Conservation (phyloP, 2,329 filamentous ascomycete genomes). For the Tolypocladium inflatum region DNA sequence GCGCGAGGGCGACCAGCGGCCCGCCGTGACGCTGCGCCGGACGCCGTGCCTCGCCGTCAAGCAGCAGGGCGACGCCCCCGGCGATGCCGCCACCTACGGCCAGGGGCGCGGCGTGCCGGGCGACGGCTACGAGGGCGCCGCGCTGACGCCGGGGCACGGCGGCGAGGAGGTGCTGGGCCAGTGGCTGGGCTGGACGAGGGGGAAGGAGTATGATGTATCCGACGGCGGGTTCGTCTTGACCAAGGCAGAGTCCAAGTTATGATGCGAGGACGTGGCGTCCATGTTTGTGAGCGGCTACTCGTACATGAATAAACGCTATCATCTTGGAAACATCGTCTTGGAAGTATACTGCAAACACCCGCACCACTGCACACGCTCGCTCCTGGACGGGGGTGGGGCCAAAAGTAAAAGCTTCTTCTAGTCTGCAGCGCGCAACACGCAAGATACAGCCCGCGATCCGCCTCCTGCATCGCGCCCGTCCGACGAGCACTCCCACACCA, state of each 20-base stretch:
- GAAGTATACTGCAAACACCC: not conserved
- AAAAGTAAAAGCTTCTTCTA: not conserved
- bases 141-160: constrained; percentile 57
- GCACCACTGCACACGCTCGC: not conserved
- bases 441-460: not conserved
- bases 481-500: not conserved
- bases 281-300: not conserved
- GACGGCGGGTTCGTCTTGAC: constrained; percentile 51
- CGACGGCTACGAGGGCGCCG: constrained; percentile 52
- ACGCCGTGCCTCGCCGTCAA: constrained; percentile 61
- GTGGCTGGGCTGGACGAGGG: constrained; percentile 73
- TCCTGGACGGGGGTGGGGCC: not conserved
- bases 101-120: constrained; percentile 59
- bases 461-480: not conserved
- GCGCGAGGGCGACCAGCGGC: constrained; percentile 61
- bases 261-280: not conserved
- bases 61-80: constrained; percentile 22
- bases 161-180: constrained; percentile 57
- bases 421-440: not conserved
- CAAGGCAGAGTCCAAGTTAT: constrained; percentile 21
- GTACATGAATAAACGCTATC: not conserved
- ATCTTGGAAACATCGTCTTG: not conserved
- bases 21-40: constrained; percentile 55
- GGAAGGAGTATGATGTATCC: constrained; percentile 58
- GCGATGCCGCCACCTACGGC: constrained; percentile 35